Evolutionary conservation across 345 rosid genomes (phyloP), one percentile per base, ranked within the genome.

Genomic region (Stellera chamaejasme): DNA sequence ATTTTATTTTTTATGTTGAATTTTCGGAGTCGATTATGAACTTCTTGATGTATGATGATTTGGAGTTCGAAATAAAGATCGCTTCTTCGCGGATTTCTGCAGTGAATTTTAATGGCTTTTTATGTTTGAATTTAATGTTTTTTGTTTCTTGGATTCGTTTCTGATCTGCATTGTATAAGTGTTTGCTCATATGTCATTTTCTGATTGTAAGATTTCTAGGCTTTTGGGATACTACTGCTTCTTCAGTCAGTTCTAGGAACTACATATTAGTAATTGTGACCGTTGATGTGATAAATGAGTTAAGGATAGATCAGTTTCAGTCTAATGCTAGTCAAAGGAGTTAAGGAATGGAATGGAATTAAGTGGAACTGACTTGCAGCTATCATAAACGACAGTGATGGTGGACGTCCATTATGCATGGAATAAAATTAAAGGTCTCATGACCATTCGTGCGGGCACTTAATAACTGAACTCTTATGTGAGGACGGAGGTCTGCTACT

Each of bases 101-200:
- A 16, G 32, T 50, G 23, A 9, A 1, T 10, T 25, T 50, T 8
- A 7, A 32, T 62, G 52, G 13, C 45, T 32, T 28, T 13, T 8
- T 19, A 39, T 26, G 27, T 26, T 50, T 7, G 13, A 52, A 32
- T 11, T 14, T 44, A 2, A 14, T n/a, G 4, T 27, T 11, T 4
- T 3, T 45, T 12, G 3, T 45, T 10, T 3, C n/a, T 10, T 11
- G 13, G 13, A 6, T 27, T n/a, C 9, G 15, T 12, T 52, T 53
- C 23, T 54, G 57, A 54, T 54, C 46, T 54, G 57, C 57, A 54
- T 54, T 54, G 4, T 23, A 13, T 13, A 19, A 28, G 0, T 48
- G 23, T 48, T 6, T 0, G 11, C 1, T 53, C 13, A 13, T 53
- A 0, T 43, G 43, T 26, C 10, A 13, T 39, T 54, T 5, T 32